Evolutionary conservation across 116 monocot species (phyloP), one percentile per base, ranked within the genome.

Genomic region (Trichopus zeylanicus): DNA sequence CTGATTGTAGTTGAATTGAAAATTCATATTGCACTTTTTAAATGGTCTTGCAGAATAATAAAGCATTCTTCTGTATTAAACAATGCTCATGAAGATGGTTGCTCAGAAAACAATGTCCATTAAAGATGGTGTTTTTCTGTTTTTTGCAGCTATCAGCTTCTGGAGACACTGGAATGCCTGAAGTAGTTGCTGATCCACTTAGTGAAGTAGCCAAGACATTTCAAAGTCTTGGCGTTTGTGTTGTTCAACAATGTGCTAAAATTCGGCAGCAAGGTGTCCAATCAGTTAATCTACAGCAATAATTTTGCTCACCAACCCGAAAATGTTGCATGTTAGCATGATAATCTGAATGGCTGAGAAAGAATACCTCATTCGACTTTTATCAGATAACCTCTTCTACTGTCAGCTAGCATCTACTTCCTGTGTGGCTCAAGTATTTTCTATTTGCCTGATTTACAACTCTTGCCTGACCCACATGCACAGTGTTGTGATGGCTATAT

Each of bases 171-270:
- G 97, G 97, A 55, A 78, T 75, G 38, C 97, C 97, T 56, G 91
- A 91, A 67, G 97, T 97, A 5, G 91, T 70, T 25, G 74, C 75
- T 54, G 85, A 97, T 78, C 97, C 97, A 39, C 81, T 68, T 77
- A 87, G 97, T 63, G 87, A 97, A 51, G 91, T 97, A 18, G 76
- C 97, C 34, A 84, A 65, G 57, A 97, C 56, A 51, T 97, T 97
- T 70, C 91, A 97, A 68, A 61, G 91, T 70, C 82, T 97, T 48
- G 97, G 97, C 20, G 84, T 91, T 51, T 97, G 91, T 78, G 97
- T 97, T 59, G 97, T 97, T 48, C 97, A 91, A 65, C 97, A 97
- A 64, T 97, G 97, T 69, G 97, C 97, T 12, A 97, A 97, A 73
- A 97, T 91, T 61, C 84, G 97, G 23, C 91, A 91, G 72, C 91